phyloP scores from a whole-genome alignment of 2,329 filamentous ascomycete genomes.

The Penicillium sp. region DNA sequence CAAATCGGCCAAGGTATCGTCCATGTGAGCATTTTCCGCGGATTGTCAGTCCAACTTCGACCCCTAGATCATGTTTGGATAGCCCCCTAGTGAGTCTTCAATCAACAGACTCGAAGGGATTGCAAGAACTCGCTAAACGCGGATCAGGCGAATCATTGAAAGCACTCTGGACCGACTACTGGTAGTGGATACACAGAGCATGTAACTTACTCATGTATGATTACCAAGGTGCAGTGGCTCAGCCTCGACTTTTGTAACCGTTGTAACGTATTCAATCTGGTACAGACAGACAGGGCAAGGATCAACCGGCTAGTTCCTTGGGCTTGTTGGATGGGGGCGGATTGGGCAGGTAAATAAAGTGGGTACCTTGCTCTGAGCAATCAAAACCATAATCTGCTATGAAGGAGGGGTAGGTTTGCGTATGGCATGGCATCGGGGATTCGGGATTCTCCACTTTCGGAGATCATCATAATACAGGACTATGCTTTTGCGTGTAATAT shows the following conservation, averaged over 20 bases:
- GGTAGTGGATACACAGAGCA: too few species aligned
- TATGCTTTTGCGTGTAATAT: background rate
- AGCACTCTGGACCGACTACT: background rate
- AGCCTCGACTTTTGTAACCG: too few species aligned
- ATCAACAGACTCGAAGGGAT: background rate
- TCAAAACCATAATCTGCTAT: background rate
- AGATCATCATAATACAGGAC: background rate
- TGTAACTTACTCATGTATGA: background rate
- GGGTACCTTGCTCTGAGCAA: background rate
- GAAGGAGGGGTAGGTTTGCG: background rate
- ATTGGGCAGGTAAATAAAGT: slow-evolving; percentile 9
- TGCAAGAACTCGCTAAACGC: background rate
- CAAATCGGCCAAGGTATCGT: background rate
- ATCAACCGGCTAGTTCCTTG: background rate
- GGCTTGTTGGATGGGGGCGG: background rate
- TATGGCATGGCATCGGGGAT: slow-evolving; percentile 1
- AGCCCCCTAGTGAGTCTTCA: background rate
- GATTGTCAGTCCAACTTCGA: background rate
- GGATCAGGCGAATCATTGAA: slow-evolving; percentile 10
- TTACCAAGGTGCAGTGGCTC: background rate
- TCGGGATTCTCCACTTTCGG: background rate
- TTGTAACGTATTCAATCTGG: background rate
- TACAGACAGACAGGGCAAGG: background rate
- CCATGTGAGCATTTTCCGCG: background rate
- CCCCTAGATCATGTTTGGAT: too few species aligned